Base-by-base conservation (phyloP, 768 basidiomycete species). In the Tricholoma bakamatsutake region DNA sequence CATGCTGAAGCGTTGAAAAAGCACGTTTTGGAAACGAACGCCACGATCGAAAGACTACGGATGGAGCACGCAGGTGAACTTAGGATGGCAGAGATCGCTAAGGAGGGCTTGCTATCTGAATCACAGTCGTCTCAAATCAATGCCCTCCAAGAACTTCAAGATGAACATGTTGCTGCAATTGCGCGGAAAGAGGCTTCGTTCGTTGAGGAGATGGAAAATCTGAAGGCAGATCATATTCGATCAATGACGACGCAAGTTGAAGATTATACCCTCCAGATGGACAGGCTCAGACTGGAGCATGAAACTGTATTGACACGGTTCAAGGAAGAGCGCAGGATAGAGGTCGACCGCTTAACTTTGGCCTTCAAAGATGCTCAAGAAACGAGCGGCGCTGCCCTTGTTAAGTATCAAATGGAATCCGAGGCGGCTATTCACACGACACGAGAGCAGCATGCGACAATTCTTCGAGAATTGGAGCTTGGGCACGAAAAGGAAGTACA, bases 1-100 rank as follows among this genome's bases (percentile, higher is more conserved):
- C 90, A 93, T 61, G 76, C 80, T 3, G 80, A 84, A 58, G 76
- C 81, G 24, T 72, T 93, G 56, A 80, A 81, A 58, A 81, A 76
- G 61, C 80, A 86, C 54, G 74, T 80, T 1, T 76, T 76, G 4
- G 86, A 92, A 54, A 72, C 79, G 17, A 73, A 81, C 37, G 82
- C 81, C 5, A 76, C 74, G 10, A 73, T 93, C n/a, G 84, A 87
- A 52, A 80, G 88, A 45, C 69, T 92, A 59, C 81, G 80, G 54
- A 84, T 87, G 61, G 90, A 93, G 61, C 92, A 94, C 65, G 80
- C 81, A 33, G 81, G 80, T 33, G 84, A 84, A 62, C 70, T 93
- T 34, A 81, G 86, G 48, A 82, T 89, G 76, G 75, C 80, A 1
- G 88, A 94, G 67, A 85, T 90, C 57, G 76, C 87, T 24, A 81